Conservation (phyloP, 345 rosid species). For the Aethionema arabicum region DNA sequence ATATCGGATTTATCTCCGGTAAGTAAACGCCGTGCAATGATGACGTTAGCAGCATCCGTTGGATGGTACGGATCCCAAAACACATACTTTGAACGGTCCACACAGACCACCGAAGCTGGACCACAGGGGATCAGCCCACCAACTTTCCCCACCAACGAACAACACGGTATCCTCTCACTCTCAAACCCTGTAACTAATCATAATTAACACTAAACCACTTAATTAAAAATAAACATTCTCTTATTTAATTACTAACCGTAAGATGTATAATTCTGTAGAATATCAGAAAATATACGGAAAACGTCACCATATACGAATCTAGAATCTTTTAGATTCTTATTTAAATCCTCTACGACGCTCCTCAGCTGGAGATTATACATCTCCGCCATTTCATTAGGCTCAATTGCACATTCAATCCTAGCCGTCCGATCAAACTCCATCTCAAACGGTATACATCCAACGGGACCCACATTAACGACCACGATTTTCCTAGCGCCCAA, state of each 20-base stretch:
- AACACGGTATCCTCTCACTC: slow-evolving; percentile 51
- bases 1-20: slow-evolving; percentile 39
- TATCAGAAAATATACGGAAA: slow-evolving; percentile 50
- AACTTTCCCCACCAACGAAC: slow-evolving; percentile 47
- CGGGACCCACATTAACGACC: slow-evolving; percentile 62
- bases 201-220: too few species aligned
- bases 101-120: slow-evolving; percentile 30
- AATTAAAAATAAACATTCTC: too few species aligned
- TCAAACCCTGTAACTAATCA: slow-evolving; percentile 52
- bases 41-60: slow-evolving; percentile 33
- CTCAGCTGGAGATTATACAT: slow-evolving; percentile 47
- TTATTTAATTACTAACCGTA: slow-evolving; percentile 39
- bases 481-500: slow-evolving; percentile 66
- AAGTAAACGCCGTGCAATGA: slow-evolving; percentile 34
- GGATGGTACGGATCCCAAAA: slow-evolving; percentile 51
- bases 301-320: slow-evolving; percentile 53
- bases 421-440: slow-evolving; percentile 48
- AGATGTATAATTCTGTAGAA: slow-evolving; percentile 47
- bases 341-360: slow-evolving; percentile 44
- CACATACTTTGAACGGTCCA: slow-evolving; percentile 35
- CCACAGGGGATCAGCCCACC: slow-evolving; percentile 66
- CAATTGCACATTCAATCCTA: slow-evolving; percentile 43
- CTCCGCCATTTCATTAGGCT: slow-evolving; percentile 57
- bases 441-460: slow-evolving; percentile 75
- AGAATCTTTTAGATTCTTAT: slow-evolving; percentile 41